Evolutionary conservation across 208 protist species (phyloP).

Genomic region (Herpetomonas tarakana): DNA sequence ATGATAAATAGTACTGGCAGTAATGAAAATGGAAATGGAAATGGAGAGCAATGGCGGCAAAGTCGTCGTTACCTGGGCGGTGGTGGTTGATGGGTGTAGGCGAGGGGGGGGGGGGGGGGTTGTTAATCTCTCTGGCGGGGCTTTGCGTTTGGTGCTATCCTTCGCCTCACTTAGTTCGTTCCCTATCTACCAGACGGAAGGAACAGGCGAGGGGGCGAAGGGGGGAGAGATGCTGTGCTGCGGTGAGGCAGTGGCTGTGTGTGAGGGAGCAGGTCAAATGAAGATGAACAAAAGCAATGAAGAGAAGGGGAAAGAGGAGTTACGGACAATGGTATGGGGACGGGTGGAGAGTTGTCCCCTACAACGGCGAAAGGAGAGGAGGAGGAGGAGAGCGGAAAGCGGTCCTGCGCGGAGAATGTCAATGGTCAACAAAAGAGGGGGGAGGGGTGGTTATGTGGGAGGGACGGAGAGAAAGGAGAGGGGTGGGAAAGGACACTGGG

Average conservation of each 20-base stretch:
- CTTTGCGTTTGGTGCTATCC: conserved; percentile 1
- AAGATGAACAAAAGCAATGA: conserved; percentile 11
- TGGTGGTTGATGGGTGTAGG: too few species aligned
- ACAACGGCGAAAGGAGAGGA: background rate
- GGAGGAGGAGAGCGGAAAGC: background rate
- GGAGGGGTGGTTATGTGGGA: background rate
- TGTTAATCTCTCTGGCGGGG: background rate
- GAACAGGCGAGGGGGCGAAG: background rate
- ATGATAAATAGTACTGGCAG: conserved; percentile 7
- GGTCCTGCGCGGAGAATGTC: background rate
- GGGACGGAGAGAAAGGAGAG: conserved; percentile 9
- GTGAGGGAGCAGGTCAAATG: conserved; percentile 10
- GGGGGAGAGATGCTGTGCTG: conserved; percentile 4
- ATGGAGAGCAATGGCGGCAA: conserved; percentile 13
- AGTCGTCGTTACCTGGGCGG: too few species aligned
- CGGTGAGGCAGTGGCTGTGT: too few species aligned
- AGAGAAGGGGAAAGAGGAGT: conserved; percentile 8
- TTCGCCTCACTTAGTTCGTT: background rate
- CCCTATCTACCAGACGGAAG: background rate
- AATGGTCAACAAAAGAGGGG: background rate
- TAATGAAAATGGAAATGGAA: conserved; percentile 10
- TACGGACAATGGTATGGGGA: conserved; percentile 3
- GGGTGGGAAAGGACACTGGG: conserved; percentile 5
- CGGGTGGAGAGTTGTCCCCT: too few species aligned
- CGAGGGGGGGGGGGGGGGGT: background rate